A percentile compares a stretch with the other conserved stretches of the same genome.
phyloP scores from a whole-genome alignment of 2,329 filamentous ascomycete genomes.

The Diaporthe sp. region DNA sequence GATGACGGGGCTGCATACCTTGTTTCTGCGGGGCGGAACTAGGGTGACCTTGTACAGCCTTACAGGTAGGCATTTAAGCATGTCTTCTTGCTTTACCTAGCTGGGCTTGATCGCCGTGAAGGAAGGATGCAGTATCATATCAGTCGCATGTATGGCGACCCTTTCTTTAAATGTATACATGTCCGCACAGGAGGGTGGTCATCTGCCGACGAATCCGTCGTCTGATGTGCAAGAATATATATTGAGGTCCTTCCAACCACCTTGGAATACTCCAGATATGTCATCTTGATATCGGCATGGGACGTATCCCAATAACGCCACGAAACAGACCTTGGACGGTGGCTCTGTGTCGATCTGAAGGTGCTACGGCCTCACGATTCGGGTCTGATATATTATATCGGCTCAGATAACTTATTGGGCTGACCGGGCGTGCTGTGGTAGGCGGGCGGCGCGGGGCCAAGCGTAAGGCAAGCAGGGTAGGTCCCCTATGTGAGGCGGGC shows the following conservation, averaged over 20 bases:
- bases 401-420: not conserved
- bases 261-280: not conserved
- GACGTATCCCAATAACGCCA: not conserved
- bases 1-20: slow-evolving; percentile 17
- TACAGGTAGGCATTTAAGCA: slow-evolving; percentile 2
- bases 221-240: not conserved
- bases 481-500: not conserved
- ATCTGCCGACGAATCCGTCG: slow-evolving; percentile 14
- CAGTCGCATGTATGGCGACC: slow-evolving; percentile 3
- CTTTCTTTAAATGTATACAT: not conserved
- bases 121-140: not conserved
- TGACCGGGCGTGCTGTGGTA: not conserved
- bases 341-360: not conserved
- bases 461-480: not conserved
- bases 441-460: not conserved
- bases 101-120: slow-evolving; percentile 8
- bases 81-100: slow-evolving; percentile 5
- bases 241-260: not conserved
- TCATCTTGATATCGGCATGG: not conserved
- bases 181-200: not conserved
- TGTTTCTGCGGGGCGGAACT: slow-evolving; percentile 8
- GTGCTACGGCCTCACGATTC: not conserved
- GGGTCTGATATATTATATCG: not conserved
- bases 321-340: not conserved
- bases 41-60: slow-evolving; percentile 15